A percentile compares a stretch with the other conserved stretches of the same genome.
phyloP scores from a whole-genome alignment of 192 early-diverging fungal genomes.

The Coemansia sp. region DNA sequence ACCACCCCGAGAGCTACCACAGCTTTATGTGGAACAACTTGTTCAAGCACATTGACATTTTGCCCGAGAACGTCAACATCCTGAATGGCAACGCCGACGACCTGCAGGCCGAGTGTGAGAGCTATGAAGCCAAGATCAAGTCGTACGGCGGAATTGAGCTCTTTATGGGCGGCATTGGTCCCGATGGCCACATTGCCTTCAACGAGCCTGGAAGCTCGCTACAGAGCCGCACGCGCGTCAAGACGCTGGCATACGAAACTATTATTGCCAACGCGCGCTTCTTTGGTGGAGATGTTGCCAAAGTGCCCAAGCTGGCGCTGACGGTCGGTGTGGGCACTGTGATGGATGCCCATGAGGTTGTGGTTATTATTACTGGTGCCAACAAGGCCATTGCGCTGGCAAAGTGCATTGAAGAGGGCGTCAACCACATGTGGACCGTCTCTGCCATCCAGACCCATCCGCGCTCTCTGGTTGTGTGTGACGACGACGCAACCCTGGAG shows the following conservation, averaged over 20 bases:
- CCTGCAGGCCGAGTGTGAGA: constrained; percentile 75
- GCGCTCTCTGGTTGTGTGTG: constrained; percentile 78
- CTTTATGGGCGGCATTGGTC: constrained; percentile 86
- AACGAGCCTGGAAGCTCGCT: constrained; percentile 87
- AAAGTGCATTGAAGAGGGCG: constrained; percentile 79
- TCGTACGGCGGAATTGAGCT: constrained; percentile 83
- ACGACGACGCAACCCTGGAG: constrained; percentile 85
- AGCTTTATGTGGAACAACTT: constrained; percentile 90
- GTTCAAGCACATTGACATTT: constrained; percentile 85
- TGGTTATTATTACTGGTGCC: constrained; percentile 83
- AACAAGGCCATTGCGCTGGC: constrained; percentile 80
- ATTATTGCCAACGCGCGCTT: constrained; percentile 85
- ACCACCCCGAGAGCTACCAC: constrained; percentile 88
- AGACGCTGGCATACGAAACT: constrained; percentile 86
- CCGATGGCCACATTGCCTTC: constrained; percentile 91
- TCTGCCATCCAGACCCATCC: constrained; percentile 82
- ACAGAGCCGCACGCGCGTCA: constrained; percentile 77
- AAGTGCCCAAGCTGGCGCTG: constrained; percentile 83
- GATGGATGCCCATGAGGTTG: constrained; percentile 83
- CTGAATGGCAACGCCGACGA: constrained; percentile 82
- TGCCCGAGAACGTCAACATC: constrained; percentile 79
- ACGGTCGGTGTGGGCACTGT: constrained; percentile 88
- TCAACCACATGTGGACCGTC: constrained; percentile 91
- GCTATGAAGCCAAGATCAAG: constrained; percentile 78
- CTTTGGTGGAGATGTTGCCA: constrained; percentile 79